Evolutionary conservation across 768 basidiomycete genomes (phyloP).

Genomic region (Melanogaster broomeanus): DNA sequence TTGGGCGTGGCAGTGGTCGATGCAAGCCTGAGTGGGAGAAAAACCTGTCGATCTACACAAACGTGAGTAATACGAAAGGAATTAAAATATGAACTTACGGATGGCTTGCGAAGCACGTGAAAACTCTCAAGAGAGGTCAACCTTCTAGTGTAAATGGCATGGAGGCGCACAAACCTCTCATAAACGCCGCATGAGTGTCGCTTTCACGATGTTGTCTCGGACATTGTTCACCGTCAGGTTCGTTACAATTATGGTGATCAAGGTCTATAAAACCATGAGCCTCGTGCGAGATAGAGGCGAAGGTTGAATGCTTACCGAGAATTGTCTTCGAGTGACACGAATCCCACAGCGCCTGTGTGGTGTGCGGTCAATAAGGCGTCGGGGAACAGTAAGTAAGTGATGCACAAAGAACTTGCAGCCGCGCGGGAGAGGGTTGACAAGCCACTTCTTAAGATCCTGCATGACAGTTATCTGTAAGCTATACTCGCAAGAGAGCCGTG

Average conservation of each 20-base stretch:
- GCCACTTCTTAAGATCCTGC: conserved; percentile 23
- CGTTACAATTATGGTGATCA: conserved; percentile 27
- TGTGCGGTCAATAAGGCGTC: background rate
- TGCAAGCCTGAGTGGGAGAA: background rate
- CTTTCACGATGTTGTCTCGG: background rate
- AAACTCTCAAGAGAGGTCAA: background rate
- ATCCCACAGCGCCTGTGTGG: conserved; percentile 26
- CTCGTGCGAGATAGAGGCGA: background rate
- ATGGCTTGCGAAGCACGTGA: conserved; percentile 7
- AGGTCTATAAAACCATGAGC: conserved; percentile 18
- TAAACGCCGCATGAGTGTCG: background rate
- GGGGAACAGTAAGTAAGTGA: background rate
- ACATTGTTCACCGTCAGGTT: conserved; percentile 6
- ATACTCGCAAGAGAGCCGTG: conserved; percentile 39
- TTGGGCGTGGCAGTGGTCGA: background rate
- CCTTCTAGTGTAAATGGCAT: background rate
- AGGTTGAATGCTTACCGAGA: conserved; percentile 16
- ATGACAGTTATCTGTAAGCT: background rate
- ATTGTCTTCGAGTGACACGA: conserved; percentile 32
- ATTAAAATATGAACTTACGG: conserved; percentile 2
- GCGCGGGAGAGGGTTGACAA: conserved; percentile 26
- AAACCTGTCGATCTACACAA: conserved; percentile 2
- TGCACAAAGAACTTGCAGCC: conserved; percentile 30
- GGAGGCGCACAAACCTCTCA: conserved; percentile 13
- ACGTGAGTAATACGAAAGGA: background rate